Evolutionary conservation across 23 red algal genomes (phyloP).

Genomic region (Gracilaria gracilis): DNA sequence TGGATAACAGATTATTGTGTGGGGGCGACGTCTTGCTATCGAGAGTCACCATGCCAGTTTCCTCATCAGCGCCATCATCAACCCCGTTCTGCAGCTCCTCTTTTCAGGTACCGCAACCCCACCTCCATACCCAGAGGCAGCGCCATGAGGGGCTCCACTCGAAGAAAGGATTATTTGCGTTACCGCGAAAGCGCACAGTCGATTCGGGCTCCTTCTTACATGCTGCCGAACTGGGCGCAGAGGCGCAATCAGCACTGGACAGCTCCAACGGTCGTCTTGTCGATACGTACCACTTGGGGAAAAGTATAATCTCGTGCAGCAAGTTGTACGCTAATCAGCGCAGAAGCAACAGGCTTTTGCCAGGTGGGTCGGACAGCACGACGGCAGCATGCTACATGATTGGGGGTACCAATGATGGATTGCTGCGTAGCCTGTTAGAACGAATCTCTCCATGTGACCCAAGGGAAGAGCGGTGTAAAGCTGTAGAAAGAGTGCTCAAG

Average conservation of each 20-base stretch:
- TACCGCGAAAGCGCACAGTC: background rate
- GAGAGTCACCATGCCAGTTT: background rate
- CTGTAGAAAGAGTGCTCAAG: slow-evolving; percentile 62
- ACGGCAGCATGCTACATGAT: slow-evolving; percentile 68
- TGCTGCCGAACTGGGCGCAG: slow-evolving; percentile 42
- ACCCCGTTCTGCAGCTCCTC: background rate
- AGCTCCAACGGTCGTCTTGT: background rate
- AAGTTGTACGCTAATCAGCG: slow-evolving; percentile 60
- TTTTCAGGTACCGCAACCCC: background rate
- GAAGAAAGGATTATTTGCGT: background rate
- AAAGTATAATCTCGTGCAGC: slow-evolving; percentile 9
- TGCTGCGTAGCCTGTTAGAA: slow-evolving; percentile 7
- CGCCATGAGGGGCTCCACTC: background rate
- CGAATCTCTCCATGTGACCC: slow-evolving; percentile 49
- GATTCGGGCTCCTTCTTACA: slow-evolving; percentile 27
- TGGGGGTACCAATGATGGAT: slow-evolving; percentile 33
- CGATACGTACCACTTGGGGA: slow-evolving; percentile 48
- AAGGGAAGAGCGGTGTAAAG: slow-evolving; percentile 54
- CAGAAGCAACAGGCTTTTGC: slow-evolving; percentile 51
- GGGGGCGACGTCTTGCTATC: background rate
- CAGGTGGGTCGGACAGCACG: slow-evolving; percentile 47
- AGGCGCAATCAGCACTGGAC: slow-evolving; percentile 37
- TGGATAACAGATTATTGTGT: background rate
- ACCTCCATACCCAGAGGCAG: background rate
- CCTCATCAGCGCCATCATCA: no score